Base-by-base conservation (phyloP, 805 yeast species). In the Dipodascus geniculatus region DNA sequence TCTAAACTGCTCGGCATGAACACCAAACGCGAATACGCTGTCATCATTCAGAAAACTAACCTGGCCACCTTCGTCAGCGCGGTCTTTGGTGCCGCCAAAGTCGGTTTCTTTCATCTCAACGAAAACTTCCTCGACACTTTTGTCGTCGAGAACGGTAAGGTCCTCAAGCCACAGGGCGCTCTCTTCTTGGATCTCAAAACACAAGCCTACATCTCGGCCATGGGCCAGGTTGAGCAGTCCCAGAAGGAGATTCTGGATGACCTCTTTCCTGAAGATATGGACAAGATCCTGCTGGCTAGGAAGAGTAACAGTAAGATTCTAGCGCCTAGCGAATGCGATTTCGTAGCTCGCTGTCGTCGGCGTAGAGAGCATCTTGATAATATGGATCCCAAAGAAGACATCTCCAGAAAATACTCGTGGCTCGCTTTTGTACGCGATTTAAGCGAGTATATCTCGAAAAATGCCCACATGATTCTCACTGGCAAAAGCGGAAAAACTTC, bases 181-280 rank as follows among this genome's bases (percentile, higher is more conserved):
- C 69, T 93, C 51, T 88, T 76, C 60, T 72, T 93, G 42, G 97
- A 93, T 60, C 75, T 93, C 65, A 93, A 93, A 66, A 93, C 99
- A 0, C 99, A 93, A 68, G 96, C 96, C 0, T 93, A 81, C 64
- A 89, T 93, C 20, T 83, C 96, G 0, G 96, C 95, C 0, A 68
- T 90, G 56, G 87, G 84, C 11, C 68, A 66, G 49, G 76, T 75
- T 9, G 79, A 80, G 53, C 72, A 85, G 58, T 71, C 85, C 1
- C 76, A 79, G 57, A 76, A 75, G 54, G 90, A 83, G 48, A 77
- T 87, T 9, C 71, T 90, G 58, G 81, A 85, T 52, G 87, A 82
- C 60, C 76, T 90, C 49, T 85, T 91, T 60, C 95, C 97, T 0
- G 68, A 68, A 2, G 74, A 81, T 59, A 61, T 89, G 61, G 81